Evolutionary conservation across 768 basidiomycete species (phyloP), one percentile per base, ranked within the genome.

Genomic region (Zangia roseola): DNA sequence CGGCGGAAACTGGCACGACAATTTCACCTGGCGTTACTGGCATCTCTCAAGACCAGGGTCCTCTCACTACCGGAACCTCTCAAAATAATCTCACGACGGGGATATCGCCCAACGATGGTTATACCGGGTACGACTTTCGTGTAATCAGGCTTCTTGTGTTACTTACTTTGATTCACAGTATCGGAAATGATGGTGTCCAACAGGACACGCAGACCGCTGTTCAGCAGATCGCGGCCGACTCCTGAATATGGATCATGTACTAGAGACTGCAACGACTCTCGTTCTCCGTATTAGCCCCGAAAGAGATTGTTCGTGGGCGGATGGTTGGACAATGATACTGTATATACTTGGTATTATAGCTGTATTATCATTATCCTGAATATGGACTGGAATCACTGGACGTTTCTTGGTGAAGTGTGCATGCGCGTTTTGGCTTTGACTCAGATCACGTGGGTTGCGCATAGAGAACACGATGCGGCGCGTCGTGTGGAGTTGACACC

Each of bases 91-190:
- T 65, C 35, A 64, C 65, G 17, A 76, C 76, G 5, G 81, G 79
- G 7, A 44, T 71, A n/a, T 81, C 82, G 4, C 84, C 84, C 23
- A 81, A 83, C 47, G 84, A 86, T 65, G 84, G 84, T 61, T 86
- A 86, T 58, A 71, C 72, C 31, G 70, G 43, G 68, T 69, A 35
- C 34, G 69, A 19, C 41, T 48, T 52, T 44, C 20, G 33, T 30
- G 13, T 40, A n/a, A 44, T 19, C 6, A 30, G n/a, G 21, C 10
- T 6, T 43, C 34, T 6, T 20, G 12, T 28, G 40, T 19, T 24
- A 35, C 49, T 54, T 19, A 60, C 16, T 33, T 37, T 48, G 31
- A 24, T 59, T 43, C 33, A 28, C 46, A 74, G 74, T 10, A 60
- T 45, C 13, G 54, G 56, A 25, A 64, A 65, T 19, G 44, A 70